Percentiles rank a stretch among this genome's conserved stretches.
Conservation (phyloP, 495 filamentous ascomycete genomes). For the Viridothelium virens region DNA sequence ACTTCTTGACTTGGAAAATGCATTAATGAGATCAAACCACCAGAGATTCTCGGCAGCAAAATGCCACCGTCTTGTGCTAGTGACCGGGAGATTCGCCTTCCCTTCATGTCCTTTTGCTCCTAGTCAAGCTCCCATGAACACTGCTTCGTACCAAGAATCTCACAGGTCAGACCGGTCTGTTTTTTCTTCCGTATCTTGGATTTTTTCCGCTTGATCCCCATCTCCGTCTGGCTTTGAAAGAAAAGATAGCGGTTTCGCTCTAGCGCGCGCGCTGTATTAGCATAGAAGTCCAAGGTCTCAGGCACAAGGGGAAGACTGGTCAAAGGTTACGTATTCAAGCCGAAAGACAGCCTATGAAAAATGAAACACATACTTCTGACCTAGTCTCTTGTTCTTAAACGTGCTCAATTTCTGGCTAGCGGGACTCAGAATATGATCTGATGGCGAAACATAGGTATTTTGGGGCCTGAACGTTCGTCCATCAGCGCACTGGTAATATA, state of each 20-base stretch:
- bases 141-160: neutral
- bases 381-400: slow-evolving; percentile 59
- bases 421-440: slow-evolving; percentile 85
- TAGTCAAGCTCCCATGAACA: too few species aligned
- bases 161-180: neutral
- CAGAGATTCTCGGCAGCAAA: too few species aligned
- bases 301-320: neutral
- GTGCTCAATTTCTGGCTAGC: slow-evolving; percentile 84
- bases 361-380: neutral
- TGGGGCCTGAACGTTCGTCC: neutral
- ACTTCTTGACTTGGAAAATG: too few species aligned
- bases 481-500: neutral
- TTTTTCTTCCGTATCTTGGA: neutral
- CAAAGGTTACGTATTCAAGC: neutral
- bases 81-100: too few species aligned
- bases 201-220: neutral
- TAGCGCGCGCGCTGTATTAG: neutral
- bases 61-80: too few species aligned
- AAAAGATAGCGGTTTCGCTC: neutral
- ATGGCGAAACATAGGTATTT: slow-evolving; percentile 73
- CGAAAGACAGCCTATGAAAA: neutral
- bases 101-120: too few species aligned
- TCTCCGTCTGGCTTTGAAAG: neutral
- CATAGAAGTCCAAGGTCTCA: neutral
- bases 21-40: too few species aligned